Base-by-base conservation (phyloP, 352 stramenopile species). In the Phytophthora hybrid region DNA sequence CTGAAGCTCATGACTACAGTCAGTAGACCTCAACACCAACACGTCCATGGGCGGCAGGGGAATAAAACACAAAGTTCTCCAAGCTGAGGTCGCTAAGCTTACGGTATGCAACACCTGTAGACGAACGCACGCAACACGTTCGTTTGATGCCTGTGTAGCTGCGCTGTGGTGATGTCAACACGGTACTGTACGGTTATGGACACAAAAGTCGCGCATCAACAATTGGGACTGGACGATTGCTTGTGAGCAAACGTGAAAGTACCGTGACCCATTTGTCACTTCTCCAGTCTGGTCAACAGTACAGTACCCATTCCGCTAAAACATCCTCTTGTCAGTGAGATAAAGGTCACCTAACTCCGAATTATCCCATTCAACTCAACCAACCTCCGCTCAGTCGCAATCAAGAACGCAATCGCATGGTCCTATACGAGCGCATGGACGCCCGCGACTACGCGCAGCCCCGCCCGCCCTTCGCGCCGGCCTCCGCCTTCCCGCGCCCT, bases 401-500 rank as follows among this genome's bases (percentile, higher is more conserved):
- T 63, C 39, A 46, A 31, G 29, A 31, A 7, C 29, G 29, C 29
- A 31, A 4, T 31, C 29, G 29, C 23, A 74, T 71, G 59, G 47
- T 41, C 23, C 16, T 77, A 7, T 73, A 64, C 46, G 65, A 13
- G 8, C 5, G 39, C 37, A 18, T 46, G 37, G 37, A 46, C 37
- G 37, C 37, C 37, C 37, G 37, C 11, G 37, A 46, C 37, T 46
- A 16, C 39, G 13, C 39, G 5, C 39, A 18, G 5, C 39, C 13
- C 16, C 37, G 37, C 5, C 39, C 39, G 13, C 39, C 39, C 13
- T 46, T 46, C 39, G 39, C 39, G 39, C 39, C 13, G 39, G 13
- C 39, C 4, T 16, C 39, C 14, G 39, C 71, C 6, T 80, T 82
- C 53, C 69, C 47, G 3, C 68, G 64, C 32, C 61, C 69, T 11